These are phyloP conservation scores for Leonotis leonurus DNA, from an alignment of 257 asterid genomes.

Conservation along the genomic window DNA sequence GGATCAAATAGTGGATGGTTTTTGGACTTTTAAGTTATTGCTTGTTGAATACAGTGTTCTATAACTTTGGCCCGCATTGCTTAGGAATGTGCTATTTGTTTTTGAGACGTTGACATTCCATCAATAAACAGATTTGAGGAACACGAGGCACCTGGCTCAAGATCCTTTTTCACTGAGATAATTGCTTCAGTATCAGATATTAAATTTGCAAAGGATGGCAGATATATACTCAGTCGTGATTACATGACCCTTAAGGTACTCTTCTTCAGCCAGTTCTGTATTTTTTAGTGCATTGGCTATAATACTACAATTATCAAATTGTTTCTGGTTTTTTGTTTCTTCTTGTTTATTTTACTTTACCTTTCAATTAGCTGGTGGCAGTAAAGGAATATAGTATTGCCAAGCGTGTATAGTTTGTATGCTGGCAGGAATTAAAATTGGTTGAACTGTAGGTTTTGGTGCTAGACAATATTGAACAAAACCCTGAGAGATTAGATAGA, in stretches of 20 bases:
- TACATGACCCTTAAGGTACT: conserved; percentile 98
- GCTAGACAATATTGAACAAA: neutral
- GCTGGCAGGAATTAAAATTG: neutral
- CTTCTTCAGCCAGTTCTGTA: conserved; percentile 1
- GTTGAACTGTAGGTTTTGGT: neutral
- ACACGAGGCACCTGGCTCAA: conserved; percentile 94
- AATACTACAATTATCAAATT: neutral
- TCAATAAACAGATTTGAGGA: conserved; percentile 84
- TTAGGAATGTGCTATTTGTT: conserved; percentile 8
- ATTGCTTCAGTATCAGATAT: conserved; percentile 99
- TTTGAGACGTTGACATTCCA: conserved; percentile 24
- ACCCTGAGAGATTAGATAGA: neutral
- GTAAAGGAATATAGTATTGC: conserved; percentile 13
- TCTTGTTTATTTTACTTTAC: neutral
- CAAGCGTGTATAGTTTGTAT: conserved; percentile 1
- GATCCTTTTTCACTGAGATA: conserved; percentile 99
- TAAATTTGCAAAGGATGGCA: conserved; percentile 88
- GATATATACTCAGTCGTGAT: conserved; percentile 95
- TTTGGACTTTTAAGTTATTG: neutral
- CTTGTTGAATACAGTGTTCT: conserved; percentile 8
- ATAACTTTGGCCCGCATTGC: conserved; percentile 6
- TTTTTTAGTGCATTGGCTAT: neutral
- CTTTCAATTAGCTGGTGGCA: conserved; percentile 4
- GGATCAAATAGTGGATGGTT: conserved; percentile 4
- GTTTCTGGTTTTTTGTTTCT: conserved; percentile 5